Conservation (phyloP, 2,329 filamentous ascomycete genomes). For the Aaosphaeria pasadenensis region DNA sequence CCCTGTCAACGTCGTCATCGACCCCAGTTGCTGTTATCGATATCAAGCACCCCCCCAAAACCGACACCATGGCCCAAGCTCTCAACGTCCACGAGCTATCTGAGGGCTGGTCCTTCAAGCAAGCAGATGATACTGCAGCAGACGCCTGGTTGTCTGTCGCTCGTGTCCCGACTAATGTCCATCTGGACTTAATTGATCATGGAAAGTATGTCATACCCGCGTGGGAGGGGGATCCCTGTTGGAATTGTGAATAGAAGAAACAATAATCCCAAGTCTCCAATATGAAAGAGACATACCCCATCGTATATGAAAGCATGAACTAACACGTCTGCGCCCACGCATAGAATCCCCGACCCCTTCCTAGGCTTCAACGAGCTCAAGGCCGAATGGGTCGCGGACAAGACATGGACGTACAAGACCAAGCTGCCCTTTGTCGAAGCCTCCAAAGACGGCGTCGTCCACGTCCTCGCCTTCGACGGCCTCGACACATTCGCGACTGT, state of each 20-base stretch:
- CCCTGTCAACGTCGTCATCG: constrained; percentile 1
- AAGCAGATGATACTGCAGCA: constrained; percentile 39
- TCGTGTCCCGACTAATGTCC: constrained; percentile 47
- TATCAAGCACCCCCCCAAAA: background rate
- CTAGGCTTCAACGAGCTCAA: constrained; percentile 50
- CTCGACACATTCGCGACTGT: constrained; percentile 64
- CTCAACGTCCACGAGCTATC: constrained; percentile 30
- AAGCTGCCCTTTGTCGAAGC: constrained; percentile 34
- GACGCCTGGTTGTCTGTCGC: constrained; percentile 44
- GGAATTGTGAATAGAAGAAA: background rate
- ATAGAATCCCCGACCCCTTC: constrained; percentile 50
- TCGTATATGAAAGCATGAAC: too few relatives aligned
- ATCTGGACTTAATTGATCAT: constrained; percentile 47
- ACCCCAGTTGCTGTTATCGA: background rate
- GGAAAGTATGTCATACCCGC: constrained; percentile 38
- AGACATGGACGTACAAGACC: constrained; percentile 47
- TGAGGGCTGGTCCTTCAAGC: constrained; percentile 46
- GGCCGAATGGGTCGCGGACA: constrained; percentile 50
- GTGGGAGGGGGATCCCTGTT: constrained; percentile 6
- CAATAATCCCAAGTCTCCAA: background rate
- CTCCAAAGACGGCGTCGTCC: constrained; percentile 25
- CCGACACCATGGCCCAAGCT: constrained; percentile 21
- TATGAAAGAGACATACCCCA: constrained; percentile 5
- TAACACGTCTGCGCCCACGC: background rate
- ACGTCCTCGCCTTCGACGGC: constrained; percentile 60